These are phyloP conservation scores for Microdochium trichocladiopsis DNA, from an alignment of 2,329 filamentous ascomycete genomes.

Conservation along the genomic window DNA sequence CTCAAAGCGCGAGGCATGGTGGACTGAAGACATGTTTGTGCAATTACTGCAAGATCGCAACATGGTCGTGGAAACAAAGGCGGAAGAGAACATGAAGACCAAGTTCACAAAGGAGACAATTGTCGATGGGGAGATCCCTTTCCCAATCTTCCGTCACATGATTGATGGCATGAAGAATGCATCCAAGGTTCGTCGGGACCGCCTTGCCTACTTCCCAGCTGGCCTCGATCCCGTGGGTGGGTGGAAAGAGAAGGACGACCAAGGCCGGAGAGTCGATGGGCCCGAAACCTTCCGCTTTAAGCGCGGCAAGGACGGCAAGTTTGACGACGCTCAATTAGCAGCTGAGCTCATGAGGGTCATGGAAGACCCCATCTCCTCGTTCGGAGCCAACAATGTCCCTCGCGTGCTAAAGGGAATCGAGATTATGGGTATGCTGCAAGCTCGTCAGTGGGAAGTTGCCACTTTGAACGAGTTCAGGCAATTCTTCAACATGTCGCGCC, in stretches of 20 bases:
- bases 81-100: slow-evolving; percentile 11
- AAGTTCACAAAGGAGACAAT: slow-evolving; percentile 1
- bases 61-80: slow-evolving; percentile 26
- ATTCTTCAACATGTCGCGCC: slow-evolving; percentile 52
- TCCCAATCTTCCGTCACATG: not conserved
- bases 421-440: slow-evolving; percentile 54
- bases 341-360: slow-evolving; percentile 49
- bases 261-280: slow-evolving; percentile 18
- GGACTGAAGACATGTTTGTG: slow-evolving; percentile 47
- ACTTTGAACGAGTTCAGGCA: slow-evolving; percentile 59
- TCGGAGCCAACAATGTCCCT: slow-evolving; percentile 53
- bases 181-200: not conserved
- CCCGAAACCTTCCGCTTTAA: slow-evolving; percentile 19
- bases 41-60: not conserved
- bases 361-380: slow-evolving; percentile 52
- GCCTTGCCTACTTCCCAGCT: not conserved
- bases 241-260: not conserved
- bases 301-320: slow-evolving; percentile 41
- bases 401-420: slow-evolving; percentile 53
- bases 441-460: slow-evolving; percentile 52
- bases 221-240: not conserved
- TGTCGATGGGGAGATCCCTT: not conserved
- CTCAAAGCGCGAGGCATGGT: slow-evolving; percentile 52
- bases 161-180: slow-evolving; percentile 6
- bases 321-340: slow-evolving; percentile 51